phyloP scores from a whole-genome alignment of 441 rosid species.

The Pelargonium australe region DNA sequence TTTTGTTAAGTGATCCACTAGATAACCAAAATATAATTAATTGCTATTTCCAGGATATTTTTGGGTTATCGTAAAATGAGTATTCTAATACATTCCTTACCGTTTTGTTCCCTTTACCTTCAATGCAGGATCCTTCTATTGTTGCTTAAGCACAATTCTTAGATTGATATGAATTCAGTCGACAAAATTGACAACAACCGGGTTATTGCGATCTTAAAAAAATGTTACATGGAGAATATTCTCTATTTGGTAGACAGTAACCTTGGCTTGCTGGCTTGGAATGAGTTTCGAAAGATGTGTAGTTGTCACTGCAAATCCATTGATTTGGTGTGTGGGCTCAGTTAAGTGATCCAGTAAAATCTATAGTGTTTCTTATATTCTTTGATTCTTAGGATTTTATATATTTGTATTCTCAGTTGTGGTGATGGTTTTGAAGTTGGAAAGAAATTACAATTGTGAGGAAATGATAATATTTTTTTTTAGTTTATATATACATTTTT shows the following conservation, averaged over 20 bases:
- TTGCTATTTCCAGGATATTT: too few relatives aligned
- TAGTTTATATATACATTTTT: too few relatives aligned
- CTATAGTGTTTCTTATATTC: background rate
- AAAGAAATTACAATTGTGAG: too few relatives aligned
- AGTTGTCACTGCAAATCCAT: background rate
- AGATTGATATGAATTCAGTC: background rate
- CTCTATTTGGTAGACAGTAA: background rate
- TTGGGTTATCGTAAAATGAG: background rate
- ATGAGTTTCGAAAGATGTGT: background rate
- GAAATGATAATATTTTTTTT: too few relatives aligned
- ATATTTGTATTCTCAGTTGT: too few relatives aligned
- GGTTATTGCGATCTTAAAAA: too few relatives aligned
- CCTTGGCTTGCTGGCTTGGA: background rate
- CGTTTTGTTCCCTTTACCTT: background rate
- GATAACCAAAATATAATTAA: background rate
- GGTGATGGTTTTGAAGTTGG: too few relatives aligned
- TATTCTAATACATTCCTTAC: background rate
- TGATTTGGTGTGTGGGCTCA: background rate
- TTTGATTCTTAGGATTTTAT: background rate
- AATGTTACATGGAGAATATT: background rate
- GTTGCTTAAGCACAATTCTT: conserved; percentile 36
- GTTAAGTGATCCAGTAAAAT: background rate
- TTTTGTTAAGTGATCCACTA: background rate
- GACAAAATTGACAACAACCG: too few relatives aligned
- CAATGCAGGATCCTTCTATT: conserved; percentile 63